These are phyloP conservation scores for Triticum urartu DNA, from an alignment of 176 grass and related monocot genomes.

Conservation along the genomic window DNA sequence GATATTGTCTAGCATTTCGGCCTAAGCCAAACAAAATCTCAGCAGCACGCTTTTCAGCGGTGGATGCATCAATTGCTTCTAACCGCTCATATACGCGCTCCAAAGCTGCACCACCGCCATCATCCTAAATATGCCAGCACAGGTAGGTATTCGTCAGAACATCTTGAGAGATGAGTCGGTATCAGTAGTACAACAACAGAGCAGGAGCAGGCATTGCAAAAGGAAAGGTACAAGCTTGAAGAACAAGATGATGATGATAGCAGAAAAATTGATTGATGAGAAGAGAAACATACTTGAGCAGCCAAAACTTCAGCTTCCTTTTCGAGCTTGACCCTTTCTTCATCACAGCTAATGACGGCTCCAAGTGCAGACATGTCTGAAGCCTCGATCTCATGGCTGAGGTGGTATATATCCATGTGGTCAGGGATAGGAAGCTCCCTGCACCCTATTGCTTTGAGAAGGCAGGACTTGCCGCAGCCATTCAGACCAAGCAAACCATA, in stretches of 20 bases:
- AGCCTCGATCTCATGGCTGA: slow-evolving; percentile 78
- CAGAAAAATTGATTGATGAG: no score
- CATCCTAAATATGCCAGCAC: slow-evolving; percentile 43
- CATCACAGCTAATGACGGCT: slow-evolving; percentile 79
- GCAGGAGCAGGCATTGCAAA: neutral
- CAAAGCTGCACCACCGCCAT: slow-evolving; percentile 83
- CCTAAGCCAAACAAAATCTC: slow-evolving; percentile 95
- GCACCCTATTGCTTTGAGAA: slow-evolving; percentile 67
- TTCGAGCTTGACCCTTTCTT: slow-evolving; percentile 72
- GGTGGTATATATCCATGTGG: slow-evolving; percentile 86
- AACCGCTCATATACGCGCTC: slow-evolving; percentile 82
- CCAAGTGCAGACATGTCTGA: slow-evolving; percentile 79
- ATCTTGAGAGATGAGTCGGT: no score
- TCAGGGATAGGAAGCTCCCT: slow-evolving; percentile 72
- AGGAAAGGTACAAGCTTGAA: no score
- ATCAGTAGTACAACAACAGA: neutral
- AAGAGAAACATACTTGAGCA: slow-evolving; percentile 19
- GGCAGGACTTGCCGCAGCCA: slow-evolving; percentile 83
- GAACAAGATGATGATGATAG: no score
- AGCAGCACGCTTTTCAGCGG: slow-evolving; percentile 91
- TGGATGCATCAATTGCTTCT: slow-evolving; percentile 85
- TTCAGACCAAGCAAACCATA: slow-evolving; percentile 88
- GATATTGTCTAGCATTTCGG: neutral
- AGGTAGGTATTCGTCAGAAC: no score
- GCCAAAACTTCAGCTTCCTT: slow-evolving; percentile 75